Evolutionary conservation across 495 filamentous ascomycete genomes (phyloP).

Genomic region (Neurospora sp.): DNA sequence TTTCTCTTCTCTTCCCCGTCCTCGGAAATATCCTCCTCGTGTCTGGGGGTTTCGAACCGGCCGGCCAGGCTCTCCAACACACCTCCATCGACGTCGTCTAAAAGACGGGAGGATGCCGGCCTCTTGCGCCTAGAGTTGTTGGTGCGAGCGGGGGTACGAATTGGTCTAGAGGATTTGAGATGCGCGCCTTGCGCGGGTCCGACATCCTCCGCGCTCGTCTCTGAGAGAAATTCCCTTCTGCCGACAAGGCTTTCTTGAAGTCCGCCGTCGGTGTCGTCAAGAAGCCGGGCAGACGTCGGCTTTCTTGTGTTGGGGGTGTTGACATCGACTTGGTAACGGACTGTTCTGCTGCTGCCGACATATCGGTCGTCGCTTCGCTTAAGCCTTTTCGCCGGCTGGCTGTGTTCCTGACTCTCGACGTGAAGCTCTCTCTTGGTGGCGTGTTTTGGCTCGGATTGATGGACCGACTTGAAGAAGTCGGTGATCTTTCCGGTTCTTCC

Average conservation of each 20-base stretch:
- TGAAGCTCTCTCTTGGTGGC: neutral
- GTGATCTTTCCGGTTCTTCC: neutral
- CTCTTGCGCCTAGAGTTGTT: neutral
- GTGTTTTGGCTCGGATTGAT: neutral
- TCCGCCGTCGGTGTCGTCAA: neutral
- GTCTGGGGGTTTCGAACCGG: rapidly evolving
- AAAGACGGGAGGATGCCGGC: neutral
- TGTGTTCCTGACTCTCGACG: neutral
- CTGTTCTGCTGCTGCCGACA: neutral
- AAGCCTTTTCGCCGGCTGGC: neutral
- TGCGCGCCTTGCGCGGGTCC: too few species aligned
- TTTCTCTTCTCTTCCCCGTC: rapidly evolving
- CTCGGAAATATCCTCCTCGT: neutral
- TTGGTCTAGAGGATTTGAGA: too few species aligned
- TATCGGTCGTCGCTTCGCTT: neutral
- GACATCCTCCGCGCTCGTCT: neutral
- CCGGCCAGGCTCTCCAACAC: neutral
- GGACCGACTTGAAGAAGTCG: neutral
- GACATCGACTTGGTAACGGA: neutral
- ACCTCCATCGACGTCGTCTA: neutral
- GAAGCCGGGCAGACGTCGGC: neutral
- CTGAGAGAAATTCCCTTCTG: neutral
- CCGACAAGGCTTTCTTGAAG: neutral
- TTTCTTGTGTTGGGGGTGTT: neutral
- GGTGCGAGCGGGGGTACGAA: too few species aligned